phyloP scores from a whole-genome alignment of 192 early-diverging fungal genomes.

The Backusella tuberculispora region DNA sequence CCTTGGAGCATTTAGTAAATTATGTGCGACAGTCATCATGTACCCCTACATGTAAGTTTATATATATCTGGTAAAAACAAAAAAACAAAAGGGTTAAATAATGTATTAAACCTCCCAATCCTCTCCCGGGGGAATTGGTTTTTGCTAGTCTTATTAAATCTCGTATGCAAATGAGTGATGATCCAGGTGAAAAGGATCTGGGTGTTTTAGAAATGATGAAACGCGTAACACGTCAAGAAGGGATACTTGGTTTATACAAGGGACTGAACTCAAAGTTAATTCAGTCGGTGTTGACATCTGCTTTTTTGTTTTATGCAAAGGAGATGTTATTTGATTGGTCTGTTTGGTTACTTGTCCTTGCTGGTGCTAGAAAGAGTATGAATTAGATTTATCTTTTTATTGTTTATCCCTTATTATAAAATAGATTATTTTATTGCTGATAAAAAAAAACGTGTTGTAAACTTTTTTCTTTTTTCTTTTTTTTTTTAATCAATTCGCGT shows the following conservation, averaged over 20 bases:
- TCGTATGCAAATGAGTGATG: slow-evolving; percentile 22
- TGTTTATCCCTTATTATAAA: too few relatives aligned
- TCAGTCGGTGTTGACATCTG: slow-evolving; percentile 89
- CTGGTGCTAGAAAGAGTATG: slow-evolving; percentile 24
- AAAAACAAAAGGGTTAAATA: too few relatives aligned
- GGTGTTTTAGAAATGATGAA: neutral
- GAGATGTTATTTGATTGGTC: slow-evolving; percentile 71
- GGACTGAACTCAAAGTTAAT: slow-evolving; percentile 92
- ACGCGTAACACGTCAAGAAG: slow-evolving; percentile 55
- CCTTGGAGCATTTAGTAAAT: slow-evolving; percentile 91
- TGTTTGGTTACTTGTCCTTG: slow-evolving; percentile 45
- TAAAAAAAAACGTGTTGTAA: too few relatives aligned
- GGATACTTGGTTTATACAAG: slow-evolving; percentile 80
- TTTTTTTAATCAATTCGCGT: too few relatives aligned
- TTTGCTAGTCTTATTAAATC: slow-evolving; percentile 10
- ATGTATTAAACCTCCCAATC: neutral
- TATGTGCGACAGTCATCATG: slow-evolving; percentile 88
- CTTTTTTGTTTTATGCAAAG: slow-evolving; percentile 93
- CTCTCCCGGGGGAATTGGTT: too few relatives aligned
- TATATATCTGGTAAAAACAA: neutral
- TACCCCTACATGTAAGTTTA: slow-evolving; percentile 90
- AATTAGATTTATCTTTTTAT: too few relatives aligned
- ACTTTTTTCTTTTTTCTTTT: too few relatives aligned
- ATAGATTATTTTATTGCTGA: neutral
- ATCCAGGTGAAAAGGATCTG: neutral